Evolutionary conservation across 2,329 filamentous ascomycete species (phyloP).

Genomic region (Clarireedia sp.): DNA sequence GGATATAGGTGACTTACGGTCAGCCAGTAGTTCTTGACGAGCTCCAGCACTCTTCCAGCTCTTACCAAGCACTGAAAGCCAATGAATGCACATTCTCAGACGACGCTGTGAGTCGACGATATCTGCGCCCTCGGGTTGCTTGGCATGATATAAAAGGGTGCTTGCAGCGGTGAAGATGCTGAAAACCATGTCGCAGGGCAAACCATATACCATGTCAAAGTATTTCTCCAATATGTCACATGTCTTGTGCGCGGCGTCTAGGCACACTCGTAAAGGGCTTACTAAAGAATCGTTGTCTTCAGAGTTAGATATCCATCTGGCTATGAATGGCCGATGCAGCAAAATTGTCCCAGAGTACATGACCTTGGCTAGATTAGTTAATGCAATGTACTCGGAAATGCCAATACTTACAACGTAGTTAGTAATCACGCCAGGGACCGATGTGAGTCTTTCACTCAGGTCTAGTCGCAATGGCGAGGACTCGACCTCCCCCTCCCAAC

Average conservation of each 20-base stretch:
- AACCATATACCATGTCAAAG: conserved; percentile 20
- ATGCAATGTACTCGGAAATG: neutral
- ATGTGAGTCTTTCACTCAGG: conserved; percentile 19
- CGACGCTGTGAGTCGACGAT: conserved; percentile 16
- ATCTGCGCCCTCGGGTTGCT: conserved; percentile 10
- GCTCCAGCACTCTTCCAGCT: conserved; percentile 28
- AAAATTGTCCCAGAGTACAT: conserved; percentile 24
- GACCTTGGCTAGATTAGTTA: conserved; percentile 14
- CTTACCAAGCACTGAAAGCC: conserved; percentile 26
- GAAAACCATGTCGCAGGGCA: conserved; percentile 28
- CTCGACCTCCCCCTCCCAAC: conserved; percentile 24
- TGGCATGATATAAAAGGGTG: conserved; percentile 22
- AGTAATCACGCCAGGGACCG: conserved; percentile 24
- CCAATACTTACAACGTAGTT: conserved; percentile 24
- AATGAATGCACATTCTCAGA: conserved; percentile 25
- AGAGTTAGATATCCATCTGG: conserved; percentile 17
- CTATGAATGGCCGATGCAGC: conserved; percentile 27
- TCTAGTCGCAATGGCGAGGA: conserved; percentile 24
- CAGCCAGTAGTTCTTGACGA: conserved; percentile 24
- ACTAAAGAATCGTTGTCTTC: conserved; percentile 6
- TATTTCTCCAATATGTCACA: conserved; percentile 26
- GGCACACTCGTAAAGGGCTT: conserved; percentile 21
- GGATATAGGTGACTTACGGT: conserved; percentile 22
- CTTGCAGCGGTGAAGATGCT: conserved; percentile 27
- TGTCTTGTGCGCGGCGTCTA: conserved; percentile 25